Evolutionary conservation across 108 stramenopile species (phyloP).

Genomic region (Conticribra guillardii): DNA sequence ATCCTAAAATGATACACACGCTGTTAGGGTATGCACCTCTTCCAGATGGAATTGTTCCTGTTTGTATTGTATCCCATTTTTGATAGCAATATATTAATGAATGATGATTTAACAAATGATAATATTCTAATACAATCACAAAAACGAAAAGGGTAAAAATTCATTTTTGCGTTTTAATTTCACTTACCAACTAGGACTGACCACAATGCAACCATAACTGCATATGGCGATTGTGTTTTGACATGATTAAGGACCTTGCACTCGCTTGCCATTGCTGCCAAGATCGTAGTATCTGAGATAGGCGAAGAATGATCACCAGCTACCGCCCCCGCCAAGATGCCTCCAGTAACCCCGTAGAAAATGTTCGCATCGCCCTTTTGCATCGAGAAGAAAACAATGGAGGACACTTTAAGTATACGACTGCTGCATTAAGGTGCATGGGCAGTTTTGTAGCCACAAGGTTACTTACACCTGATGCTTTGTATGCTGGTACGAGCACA

Average conservation of each 20-base stretch:
- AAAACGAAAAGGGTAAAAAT: slow-evolving; percentile 28
- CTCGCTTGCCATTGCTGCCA: slow-evolving; percentile 60
- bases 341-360: slow-evolving; percentile 61
- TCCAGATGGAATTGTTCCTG: slow-evolving; percentile 33
- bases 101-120: too few species aligned
- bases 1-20: slow-evolving; percentile 25
- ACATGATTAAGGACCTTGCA: slow-evolving; percentile 66
- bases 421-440: too few species aligned
- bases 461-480: slow-evolving; percentile 28
- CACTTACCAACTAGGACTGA: slow-evolving; percentile 49
- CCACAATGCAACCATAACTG: slow-evolving; percentile 48
- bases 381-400: neutral
- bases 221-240: slow-evolving; percentile 78
- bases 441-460: too few species aligned
- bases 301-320: slow-evolving; percentile 79
- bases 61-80: too few species aligned
- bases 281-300: slow-evolving; percentile 80
- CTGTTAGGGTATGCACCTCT: slow-evolving; percentile 21
- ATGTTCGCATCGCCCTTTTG: slow-evolving; percentile 49
- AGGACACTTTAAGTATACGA: too few species aligned
- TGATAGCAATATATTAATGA: too few species aligned
- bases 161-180: slow-evolving; percentile 19
- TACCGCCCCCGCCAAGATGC: slow-evolving; percentile 65
- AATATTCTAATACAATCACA: too few species aligned
- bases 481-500: slow-evolving; percentile 58